Evolutionary conservation across 768 basidiomycete genomes (phyloP).

Genomic region (Hortiboletus flavorubellus): DNA sequence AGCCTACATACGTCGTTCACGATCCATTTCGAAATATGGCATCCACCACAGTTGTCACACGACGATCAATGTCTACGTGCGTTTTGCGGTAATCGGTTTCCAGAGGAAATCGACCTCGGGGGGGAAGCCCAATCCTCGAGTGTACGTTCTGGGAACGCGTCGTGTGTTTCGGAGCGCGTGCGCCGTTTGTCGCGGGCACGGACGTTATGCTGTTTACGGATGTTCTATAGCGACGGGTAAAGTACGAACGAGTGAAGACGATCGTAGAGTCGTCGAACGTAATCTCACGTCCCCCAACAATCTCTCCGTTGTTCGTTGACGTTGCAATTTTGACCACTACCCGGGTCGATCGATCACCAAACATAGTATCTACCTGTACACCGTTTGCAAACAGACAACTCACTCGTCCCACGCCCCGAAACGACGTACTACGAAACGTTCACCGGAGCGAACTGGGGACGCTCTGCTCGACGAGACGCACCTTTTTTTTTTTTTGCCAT

Average conservation of each 20-base stretch:
- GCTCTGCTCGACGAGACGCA: conserved; percentile 1
- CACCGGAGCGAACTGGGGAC: not conserved
- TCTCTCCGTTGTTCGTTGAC: conserved; percentile 57
- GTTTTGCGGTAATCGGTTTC: no score
- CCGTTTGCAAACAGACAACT: not conserved
- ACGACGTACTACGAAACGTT: not conserved
- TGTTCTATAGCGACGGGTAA: conserved; percentile 40
- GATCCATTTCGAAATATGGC: no score
- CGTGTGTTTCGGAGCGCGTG: conserved; percentile 39
- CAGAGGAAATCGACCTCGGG: no score
- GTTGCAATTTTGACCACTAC: conserved; percentile 17
- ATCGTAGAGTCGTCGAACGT: conserved; percentile 42
- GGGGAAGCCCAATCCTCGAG: conserved; percentile 39
- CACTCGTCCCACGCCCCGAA: conserved; percentile 7
- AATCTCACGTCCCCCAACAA: conserved; percentile 67
- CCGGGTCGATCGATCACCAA: conserved; percentile 17
- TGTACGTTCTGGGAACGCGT: conserved; percentile 41
- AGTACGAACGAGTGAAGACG: conserved; percentile 8
- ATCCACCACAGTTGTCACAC: no score
- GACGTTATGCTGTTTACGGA: conserved; percentile 57
- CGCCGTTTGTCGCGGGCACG: conserved; percentile 69
- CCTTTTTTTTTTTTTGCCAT: conserved; percentile 41
- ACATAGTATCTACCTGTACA: no score
- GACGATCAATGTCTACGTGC: no score
- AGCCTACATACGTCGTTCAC: no score